Conservation (phyloP, 345 rosid species). For the Acer yangbiense region DNA sequence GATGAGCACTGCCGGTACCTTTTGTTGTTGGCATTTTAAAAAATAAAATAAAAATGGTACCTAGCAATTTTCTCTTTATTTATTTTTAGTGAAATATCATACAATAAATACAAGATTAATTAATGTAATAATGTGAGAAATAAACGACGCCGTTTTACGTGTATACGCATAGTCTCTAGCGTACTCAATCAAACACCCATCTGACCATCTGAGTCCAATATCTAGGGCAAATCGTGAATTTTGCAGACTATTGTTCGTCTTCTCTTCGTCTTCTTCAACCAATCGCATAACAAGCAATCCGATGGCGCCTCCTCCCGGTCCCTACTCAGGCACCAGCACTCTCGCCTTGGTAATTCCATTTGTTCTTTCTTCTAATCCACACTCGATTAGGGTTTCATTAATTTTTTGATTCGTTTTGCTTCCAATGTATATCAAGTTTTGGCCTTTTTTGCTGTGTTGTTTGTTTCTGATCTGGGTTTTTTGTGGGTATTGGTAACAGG, state of each 20-base stretch:
- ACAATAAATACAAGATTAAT: too few relatives aligned
- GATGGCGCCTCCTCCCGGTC: conserved; percentile 84
- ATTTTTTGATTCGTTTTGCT: neutral
- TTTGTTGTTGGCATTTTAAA: too few relatives aligned
- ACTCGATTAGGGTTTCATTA: neutral
- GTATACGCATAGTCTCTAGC: neutral
- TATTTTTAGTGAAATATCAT: too few relatives aligned
- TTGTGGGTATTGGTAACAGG: conserved; percentile 38
- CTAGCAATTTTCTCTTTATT: too few relatives aligned
- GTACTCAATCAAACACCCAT: neutral
- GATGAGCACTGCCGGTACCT: too few relatives aligned
- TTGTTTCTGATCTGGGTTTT: conserved; percentile 1
- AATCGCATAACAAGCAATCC: neutral
- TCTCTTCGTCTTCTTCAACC: neutral
- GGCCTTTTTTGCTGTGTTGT: neutral
- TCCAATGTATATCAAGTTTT: neutral
- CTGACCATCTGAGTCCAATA: neutral
- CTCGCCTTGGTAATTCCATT: conserved; percentile 62
- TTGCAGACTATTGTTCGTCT: neutral
- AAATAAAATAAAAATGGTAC: too few relatives aligned
- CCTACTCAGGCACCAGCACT: conserved; percentile 86
- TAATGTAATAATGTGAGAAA: neutral
- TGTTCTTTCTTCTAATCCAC: neutral
- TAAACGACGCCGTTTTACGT: neutral
- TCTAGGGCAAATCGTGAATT: conserved; percentile 15